Evolutionary conservation across 192 early-diverging fungal species (phyloP), one percentile per base, ranked within the genome.

Genomic region (Mortierella antarctica): DNA sequence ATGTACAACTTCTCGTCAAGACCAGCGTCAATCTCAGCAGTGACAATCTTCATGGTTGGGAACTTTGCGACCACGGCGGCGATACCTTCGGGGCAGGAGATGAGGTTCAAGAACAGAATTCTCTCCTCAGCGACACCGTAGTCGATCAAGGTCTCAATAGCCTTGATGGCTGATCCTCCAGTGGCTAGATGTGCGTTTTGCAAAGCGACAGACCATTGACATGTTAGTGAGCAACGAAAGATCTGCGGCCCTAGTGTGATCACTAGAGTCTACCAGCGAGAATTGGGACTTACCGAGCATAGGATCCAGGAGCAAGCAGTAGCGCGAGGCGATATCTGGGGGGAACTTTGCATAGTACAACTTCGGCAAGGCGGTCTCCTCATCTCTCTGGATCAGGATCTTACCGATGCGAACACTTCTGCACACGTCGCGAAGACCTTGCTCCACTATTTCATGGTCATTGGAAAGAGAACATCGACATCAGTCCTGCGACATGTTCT

Each of bases 331-430:
- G 67, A 96, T 95, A 73, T 96, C 96, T 62, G 90, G 90, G 42
- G 96, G 96, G 40, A 98, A 86, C 83, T 98, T 98, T 8, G 93
- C 89, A 77, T 98, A 98, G 84, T 92, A 98, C 54, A 98, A 87
- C 88, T 94, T 94, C 12, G 96, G 93, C 80, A 90, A 80, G 7
- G 94, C 95, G 10, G 96, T 98, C 73, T 94, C 93, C 85, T 98
- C 96, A 73, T 98, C 94, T 66, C 96, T 88, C 83, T 98, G 96
- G 70, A 98, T 98, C 57, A 98, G 72, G 44, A 98, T 96, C 86
- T 98, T 98, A 57, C 96, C 96, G 52, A 98, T 98, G 44, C 96
- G 86, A 11, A 96, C 94, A 82, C 93, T 93, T 66, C 89, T 88
- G 81, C 62, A 75, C 44, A 73, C 65, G 46, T 65, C 77, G 46